These are phyloP conservation scores for Akanthomyces uredinophilus DNA, from an alignment of 2,329 filamentous ascomycete species.

Conservation along the genomic window DNA sequence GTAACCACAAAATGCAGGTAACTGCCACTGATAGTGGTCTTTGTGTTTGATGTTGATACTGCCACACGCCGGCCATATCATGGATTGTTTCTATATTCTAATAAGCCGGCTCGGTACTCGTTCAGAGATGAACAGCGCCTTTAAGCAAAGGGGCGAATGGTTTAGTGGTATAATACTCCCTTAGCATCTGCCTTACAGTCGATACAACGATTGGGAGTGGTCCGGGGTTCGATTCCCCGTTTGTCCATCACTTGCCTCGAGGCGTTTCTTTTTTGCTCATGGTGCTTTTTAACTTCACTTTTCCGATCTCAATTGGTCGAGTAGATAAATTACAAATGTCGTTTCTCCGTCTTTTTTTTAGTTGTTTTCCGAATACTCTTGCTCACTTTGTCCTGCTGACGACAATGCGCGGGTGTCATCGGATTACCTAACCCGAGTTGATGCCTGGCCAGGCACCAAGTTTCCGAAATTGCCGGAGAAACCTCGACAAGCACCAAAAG, in stretches of 20 bases:
- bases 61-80: too few relatives aligned
- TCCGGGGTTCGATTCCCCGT: slow-evolving; percentile 18
- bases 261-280: neutral
- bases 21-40: neutral
- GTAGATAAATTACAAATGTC: neutral
- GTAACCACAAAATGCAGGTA: neutral
- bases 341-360: neutral
- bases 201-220: slow-evolving; percentile 16
- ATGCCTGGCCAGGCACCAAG: slow-evolving; percentile 40
- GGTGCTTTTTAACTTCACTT: neutral
- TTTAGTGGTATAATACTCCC: slow-evolving; percentile 16
- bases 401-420: slow-evolving; percentile 12
- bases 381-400: neutral
- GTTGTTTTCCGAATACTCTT: neutral
- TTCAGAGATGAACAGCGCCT: slow-evolving; percentile 25
- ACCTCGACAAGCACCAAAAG: slow-evolving; percentile 32
- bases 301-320: neutral
- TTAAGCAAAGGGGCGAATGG: slow-evolving; percentile 10
- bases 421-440: slow-evolving; percentile 22
- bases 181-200: slow-evolving; percentile 6
- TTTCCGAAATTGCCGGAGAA: slow-evolving; percentile 36
- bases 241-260: slow-evolving; percentile 10
- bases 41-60: neutral
- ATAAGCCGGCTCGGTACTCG: slow-evolving; percentile 2
- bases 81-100: neutral